Base-by-base conservation (phyloP, 1,284 basidiomycete species). In the Leccinum subatratum region DNA sequence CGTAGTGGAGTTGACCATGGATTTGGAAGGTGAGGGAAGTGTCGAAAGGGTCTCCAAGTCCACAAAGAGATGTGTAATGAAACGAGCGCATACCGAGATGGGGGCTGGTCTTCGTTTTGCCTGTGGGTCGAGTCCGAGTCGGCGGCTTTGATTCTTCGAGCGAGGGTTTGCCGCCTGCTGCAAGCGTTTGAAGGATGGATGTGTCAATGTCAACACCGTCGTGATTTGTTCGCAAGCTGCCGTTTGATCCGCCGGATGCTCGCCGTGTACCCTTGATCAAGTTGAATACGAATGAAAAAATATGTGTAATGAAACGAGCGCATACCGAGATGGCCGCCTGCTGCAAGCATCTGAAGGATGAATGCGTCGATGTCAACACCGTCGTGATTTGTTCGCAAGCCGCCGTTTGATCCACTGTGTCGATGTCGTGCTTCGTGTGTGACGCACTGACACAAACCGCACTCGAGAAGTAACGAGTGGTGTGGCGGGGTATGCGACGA, bases 401-500 rank as follows among this genome's bases (percentile, higher is more conserved):
- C 25, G 25, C 25, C 25, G 25, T 25, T 25, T 25, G 25, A 25
- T 25, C 25, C 25, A 25, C 25, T 25, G 25, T 81, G 80, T 99
- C 96, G 64, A 99, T 88, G 75, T 99, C 97, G 74, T 95, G 90
- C 82, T 99, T 99, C 67, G 96, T 98, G 82, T 99, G 25, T 25
- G 25, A 25, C 25, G 25, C 25, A 66, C 92, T 95, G 25, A 98
- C 84, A 77, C 97, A 99, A 84, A 98, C 72, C 96, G 85, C 48
- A 96, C 95, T 25, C 97, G 87, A 57, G 89, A 88, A 2, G 93
- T 94, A 69, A 96, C 90, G 61, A 99, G 86, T 9, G 95, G 91
- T 28, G 96, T 98, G 0, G 95, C 95, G 4, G 95, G 95, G 78
- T 96, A 96, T n/a, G 90, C 91, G 28, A 96, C 95, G 59, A 95